Conservation (phyloP, 768 basidiomycete genomes). For the Suillus cothurnatus region DNA sequence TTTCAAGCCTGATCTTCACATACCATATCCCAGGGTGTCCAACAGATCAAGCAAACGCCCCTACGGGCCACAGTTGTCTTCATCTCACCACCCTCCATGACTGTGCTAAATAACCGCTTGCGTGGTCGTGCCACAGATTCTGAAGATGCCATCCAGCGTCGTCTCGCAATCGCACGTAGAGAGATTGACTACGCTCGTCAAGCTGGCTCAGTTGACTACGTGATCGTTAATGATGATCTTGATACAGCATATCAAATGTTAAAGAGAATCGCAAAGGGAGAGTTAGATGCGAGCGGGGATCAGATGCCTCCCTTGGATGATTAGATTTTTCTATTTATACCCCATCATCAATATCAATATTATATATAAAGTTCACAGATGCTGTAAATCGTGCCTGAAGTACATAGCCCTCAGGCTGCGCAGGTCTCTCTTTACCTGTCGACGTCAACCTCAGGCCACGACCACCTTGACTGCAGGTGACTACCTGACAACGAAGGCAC, state of each 20-base stretch:
- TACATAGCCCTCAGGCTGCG: too few relatives aligned
- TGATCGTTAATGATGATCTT: conserved; percentile 90
- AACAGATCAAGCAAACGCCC: conserved; percentile 82
- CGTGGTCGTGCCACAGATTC: conserved; percentile 83
- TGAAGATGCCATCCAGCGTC: conserved; percentile 67
- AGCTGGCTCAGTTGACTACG: conserved; percentile 71
- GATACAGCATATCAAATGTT: conserved; percentile 82
- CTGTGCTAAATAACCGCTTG: conserved; percentile 70
- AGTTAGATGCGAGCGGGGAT: conserved; percentile 56
- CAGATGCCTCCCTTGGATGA: conserved; percentile 66
- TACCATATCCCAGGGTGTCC: conserved; percentile 70
- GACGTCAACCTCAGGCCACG: too few relatives aligned
- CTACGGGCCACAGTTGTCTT: conserved; percentile 90
- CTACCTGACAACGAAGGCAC: too few relatives aligned
- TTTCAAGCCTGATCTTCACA: conserved; percentile 3
- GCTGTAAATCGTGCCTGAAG: too few relatives aligned
- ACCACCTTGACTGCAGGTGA: too few relatives aligned
- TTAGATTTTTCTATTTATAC: conserved; percentile 23
- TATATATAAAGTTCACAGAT: too few relatives aligned
- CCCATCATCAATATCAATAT: not conserved
- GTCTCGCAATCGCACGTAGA: conserved; percentile 73
- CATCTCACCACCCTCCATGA: conserved; percentile 83
- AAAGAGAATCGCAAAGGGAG: conserved; percentile 71
- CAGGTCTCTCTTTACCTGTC: too few relatives aligned
- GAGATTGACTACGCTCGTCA: conserved; percentile 87